A percentile compares a stretch with the other conserved stretches of the same genome.
Conservation (phyloP, 2,329 filamentous ascomycete species). For the Pseudopyrenochaeta lycopersici region DNA sequence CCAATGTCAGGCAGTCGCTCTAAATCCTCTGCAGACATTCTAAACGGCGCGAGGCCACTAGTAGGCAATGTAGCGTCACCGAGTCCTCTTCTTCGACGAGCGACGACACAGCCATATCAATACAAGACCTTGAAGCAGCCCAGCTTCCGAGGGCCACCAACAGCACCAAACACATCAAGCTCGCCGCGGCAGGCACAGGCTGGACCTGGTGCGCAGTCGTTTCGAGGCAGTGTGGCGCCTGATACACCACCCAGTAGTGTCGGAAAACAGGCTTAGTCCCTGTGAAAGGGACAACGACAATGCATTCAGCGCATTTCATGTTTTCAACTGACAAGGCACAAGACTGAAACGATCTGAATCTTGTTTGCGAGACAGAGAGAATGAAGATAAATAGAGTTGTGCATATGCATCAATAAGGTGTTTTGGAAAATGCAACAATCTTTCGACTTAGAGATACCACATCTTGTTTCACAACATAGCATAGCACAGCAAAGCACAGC, state of each 20-base stretch:
- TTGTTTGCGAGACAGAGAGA: too few relatives aligned
- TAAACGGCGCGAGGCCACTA: slow-evolving; percentile 9
- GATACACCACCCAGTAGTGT: slow-evolving; percentile 40
- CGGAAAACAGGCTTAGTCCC: slow-evolving; percentile 11
- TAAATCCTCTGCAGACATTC: slow-evolving; percentile 25
- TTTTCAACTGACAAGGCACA: background rate
- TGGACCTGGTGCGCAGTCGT: slow-evolving; percentile 4
- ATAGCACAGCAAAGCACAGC: background rate
- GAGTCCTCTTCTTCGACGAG: slow-evolving; percentile 46
- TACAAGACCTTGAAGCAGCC: slow-evolving; percentile 26
- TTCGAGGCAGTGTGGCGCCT: slow-evolving; percentile 24
- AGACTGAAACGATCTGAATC: too few relatives aligned
- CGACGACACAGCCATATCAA: slow-evolving; percentile 38
- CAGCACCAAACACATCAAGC: slow-evolving; percentile 29
- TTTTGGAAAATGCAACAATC: background rate
- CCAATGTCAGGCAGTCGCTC: slow-evolving; percentile 12
- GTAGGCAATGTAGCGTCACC: slow-evolving; percentile 31
- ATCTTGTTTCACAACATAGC: background rate
- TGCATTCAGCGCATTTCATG: too few relatives aligned
- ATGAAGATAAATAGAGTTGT: too few relatives aligned
- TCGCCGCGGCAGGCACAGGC: slow-evolving; percentile 20
- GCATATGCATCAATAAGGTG: background rate
- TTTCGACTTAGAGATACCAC: slow-evolving; percentile 7
- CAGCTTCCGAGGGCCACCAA: slow-evolving; percentile 29
- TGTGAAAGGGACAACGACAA: too few relatives aligned